phyloP scores from a whole-genome alignment of 2,329 filamentous ascomycete species.

The Penicillium sp. region DNA sequence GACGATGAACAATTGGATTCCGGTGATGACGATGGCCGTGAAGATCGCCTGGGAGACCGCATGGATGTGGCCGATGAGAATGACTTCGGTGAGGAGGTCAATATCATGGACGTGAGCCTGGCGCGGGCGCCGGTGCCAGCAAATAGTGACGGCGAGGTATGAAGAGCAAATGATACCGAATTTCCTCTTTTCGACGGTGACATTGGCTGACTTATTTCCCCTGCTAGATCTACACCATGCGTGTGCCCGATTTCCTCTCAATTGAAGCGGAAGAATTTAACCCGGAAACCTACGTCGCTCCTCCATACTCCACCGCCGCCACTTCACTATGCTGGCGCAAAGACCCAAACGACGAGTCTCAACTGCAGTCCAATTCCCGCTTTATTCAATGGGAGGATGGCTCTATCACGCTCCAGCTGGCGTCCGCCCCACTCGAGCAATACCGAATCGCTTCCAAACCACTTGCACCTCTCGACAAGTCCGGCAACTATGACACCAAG shows the following conservation, averaged over 20 bases:
- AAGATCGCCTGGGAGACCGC: conserved; percentile 54
- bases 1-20: conserved; percentile 68
- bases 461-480: conserved; percentile 60
- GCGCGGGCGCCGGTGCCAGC: conserved; percentile 62
- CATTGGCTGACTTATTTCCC: conserved; percentile 10
- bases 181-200: neutral
- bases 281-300: conserved; percentile 64
- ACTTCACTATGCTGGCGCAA: conserved; percentile 69
- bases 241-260: conserved; percentile 65
- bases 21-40: conserved; percentile 63
- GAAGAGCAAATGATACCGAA: neutral
- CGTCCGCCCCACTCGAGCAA: conserved; percentile 63
- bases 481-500: conserved; percentile 56
- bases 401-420: conserved; percentile 67
- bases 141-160: conserved; percentile 48
- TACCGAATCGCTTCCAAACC: conserved; percentile 63
- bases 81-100: conserved; percentile 52
- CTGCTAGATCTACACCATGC: conserved; percentile 62
- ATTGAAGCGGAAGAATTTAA: conserved; percentile 66
- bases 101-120: conserved; percentile 60
- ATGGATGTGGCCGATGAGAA: conserved; percentile 51
- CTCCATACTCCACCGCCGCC: conserved; percentile 66
- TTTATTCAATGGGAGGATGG: conserved; percentile 71
- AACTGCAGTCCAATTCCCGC: conserved; percentile 68
- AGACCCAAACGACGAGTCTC: conserved; percentile 60